Conservation (phyloP, 352 stramenopile species). For the Globisporangium iwayamae region DNA sequence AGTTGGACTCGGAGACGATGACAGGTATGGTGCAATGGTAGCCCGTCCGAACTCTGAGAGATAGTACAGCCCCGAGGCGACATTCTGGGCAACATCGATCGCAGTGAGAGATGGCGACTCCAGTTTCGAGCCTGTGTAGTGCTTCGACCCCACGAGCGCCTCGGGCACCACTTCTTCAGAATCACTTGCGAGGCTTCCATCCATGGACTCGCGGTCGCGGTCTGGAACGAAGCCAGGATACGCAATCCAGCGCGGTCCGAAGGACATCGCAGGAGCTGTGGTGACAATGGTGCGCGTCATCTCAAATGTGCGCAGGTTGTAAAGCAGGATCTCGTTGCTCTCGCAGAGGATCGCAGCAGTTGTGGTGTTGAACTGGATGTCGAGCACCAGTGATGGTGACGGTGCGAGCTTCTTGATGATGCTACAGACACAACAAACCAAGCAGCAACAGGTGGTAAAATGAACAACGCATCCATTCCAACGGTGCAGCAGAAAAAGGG, state of each 20-base stretch:
- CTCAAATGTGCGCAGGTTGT: slow-evolving; percentile 50
- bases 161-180: slow-evolving; percentile 44
- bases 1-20: slow-evolving; percentile 47
- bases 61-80: slow-evolving; percentile 86
- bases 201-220: slow-evolving; percentile 23
- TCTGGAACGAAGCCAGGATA: slow-evolving; percentile 46
- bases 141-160: slow-evolving; percentile 16
- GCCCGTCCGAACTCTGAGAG: slow-evolving; percentile 63
- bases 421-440: slow-evolving; percentile 15
- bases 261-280: slow-evolving; percentile 55
- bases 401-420: slow-evolving; percentile 51
- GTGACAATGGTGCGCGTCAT: slow-evolving; percentile 42
- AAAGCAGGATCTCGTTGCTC: slow-evolving; percentile 60
- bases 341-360: slow-evolving; percentile 65
- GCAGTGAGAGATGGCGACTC: slow-evolving; percentile 49
- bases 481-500: background rate
- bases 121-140: slow-evolving; percentile 16
- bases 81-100: slow-evolving; percentile 83
- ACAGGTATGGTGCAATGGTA: slow-evolving; percentile 72
- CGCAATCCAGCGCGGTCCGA: slow-evolving; percentile 65
- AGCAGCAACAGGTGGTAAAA: background rate
- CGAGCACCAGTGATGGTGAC: slow-evolving; percentile 60
- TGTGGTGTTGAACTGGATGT: slow-evolving; percentile 58
- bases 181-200: slow-evolving; percentile 31
- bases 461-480: background rate